A percentile compares a stretch with the other conserved stretches of the same genome.
phyloP scores from a whole-genome alignment of 1,139 yeast species.

The Protomyces inundatus region DNA sequence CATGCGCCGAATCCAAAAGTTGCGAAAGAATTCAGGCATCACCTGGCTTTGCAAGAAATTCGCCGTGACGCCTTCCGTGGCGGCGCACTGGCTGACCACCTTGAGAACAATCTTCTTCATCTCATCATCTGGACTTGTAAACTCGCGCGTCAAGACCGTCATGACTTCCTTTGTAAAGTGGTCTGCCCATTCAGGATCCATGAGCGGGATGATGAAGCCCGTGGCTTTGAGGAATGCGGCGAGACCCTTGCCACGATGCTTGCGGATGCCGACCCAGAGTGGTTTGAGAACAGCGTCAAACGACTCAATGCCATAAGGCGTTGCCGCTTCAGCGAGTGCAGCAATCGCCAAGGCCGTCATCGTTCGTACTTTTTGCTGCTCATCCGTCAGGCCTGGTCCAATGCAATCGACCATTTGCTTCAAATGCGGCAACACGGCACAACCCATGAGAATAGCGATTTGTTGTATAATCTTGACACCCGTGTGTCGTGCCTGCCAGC shows the following conservation, averaged over 20 bases:
- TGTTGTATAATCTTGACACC: constrained; percentile 78
- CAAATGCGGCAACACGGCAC: constrained; percentile 71
- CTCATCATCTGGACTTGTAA: constrained; percentile 79
- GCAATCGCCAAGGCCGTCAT: constrained; percentile 69
- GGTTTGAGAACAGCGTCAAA: constrained; percentile 71
- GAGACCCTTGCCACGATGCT: constrained; percentile 71
- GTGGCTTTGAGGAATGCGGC: constrained; percentile 74
- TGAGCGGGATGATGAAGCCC: constrained; percentile 75
- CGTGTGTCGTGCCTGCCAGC: constrained; percentile 83
- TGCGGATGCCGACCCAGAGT: constrained; percentile 71
- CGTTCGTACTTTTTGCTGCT: constrained; percentile 59
- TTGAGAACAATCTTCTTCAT: constrained; percentile 70
- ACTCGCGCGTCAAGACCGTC: constrained; percentile 63
- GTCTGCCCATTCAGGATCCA: constrained; percentile 77
- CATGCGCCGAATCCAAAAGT: constrained; percentile 62
- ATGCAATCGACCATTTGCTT: constrained; percentile 60
- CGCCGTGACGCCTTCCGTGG: constrained; percentile 50
- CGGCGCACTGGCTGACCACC: constrained; percentile 55
- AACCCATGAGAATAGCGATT: constrained; percentile 62
- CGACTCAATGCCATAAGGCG: constrained; percentile 87
- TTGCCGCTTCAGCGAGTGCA: constrained; percentile 74
- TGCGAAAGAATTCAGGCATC: constrained; percentile 58
- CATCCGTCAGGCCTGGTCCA: constrained; percentile 61
- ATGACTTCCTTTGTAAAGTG: constrained; percentile 73
- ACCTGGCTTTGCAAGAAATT: constrained; percentile 49